Percentiles rank a stretch among this genome's conserved stretches.
Conservation (phyloP, 345 rosid genomes). For the Lumnitzera littorea region DNA sequence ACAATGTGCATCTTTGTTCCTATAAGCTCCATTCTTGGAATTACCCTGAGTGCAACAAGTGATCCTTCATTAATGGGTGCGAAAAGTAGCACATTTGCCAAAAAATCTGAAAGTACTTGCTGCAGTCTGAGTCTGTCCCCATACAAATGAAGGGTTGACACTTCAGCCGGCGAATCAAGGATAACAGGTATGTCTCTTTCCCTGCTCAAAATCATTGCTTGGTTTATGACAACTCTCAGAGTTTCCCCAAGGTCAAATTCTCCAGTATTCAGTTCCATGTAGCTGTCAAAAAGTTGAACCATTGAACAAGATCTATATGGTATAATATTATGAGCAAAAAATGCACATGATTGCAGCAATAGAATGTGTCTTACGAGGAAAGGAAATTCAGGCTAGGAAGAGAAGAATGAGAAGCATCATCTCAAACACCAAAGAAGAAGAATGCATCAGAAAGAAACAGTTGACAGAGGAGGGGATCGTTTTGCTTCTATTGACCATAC, state of each 20-base stretch:
- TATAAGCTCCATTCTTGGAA: conserved; percentile 39
- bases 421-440: neutral
- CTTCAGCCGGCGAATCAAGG: conserved; percentile 40
- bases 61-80: conserved; percentile 48
- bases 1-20: conserved; percentile 53
- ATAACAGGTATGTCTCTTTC: conserved; percentile 50
- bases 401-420: conserved; percentile 3
- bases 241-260: conserved; percentile 64
- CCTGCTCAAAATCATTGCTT: conserved; percentile 47
- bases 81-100: conserved; percentile 48
- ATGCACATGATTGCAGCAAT: neutral
- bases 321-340: neutral
- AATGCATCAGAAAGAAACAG: neutral
- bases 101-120: conserved; percentile 66
- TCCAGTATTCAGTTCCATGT: conserved; percentile 32
- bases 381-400: neutral
- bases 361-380: neutral
- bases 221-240: conserved; percentile 49
- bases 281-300: conserved; percentile 28
- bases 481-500: too few species aligned
- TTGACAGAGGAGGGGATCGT: too few species aligned
- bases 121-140: conserved; percentile 77
- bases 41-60: conserved; percentile 40
- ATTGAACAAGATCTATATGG: neutral
- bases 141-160: conserved; percentile 44